A percentile compares a stretch with the other conserved stretches of the same genome.
These are phyloP conservation scores for Apiosordaria backusii DNA, from an alignment of 495 filamentous ascomycete genomes.

Conservation along the genomic window DNA sequence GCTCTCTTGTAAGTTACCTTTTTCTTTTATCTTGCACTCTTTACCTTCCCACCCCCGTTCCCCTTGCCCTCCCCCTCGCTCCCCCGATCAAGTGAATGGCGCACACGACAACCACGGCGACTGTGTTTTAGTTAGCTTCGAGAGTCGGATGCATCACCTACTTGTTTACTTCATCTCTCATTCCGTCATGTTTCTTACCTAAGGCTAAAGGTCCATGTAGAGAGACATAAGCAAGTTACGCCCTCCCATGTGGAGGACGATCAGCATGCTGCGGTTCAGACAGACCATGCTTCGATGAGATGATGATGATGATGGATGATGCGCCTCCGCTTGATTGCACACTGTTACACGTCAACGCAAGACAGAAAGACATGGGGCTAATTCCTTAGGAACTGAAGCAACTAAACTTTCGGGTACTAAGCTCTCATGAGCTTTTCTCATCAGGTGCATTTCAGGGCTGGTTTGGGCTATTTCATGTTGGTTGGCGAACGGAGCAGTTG, in stretches of 20 bases:
- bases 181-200: conserved; percentile 27
- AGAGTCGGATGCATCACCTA: conserved; percentile 12
- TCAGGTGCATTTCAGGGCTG: neutral
- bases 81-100: neutral
- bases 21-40: conserved; percentile 12
- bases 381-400: conserved; percentile 41
- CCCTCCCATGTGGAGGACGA: conserved; percentile 1
- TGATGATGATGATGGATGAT: neutral
- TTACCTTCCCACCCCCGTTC: conserved; percentile 10
- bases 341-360: conserved; percentile 7
- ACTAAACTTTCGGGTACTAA: conserved; percentile 22
- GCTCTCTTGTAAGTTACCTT: conserved; percentile 63
- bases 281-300: neutral
- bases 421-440: conserved; percentile 1
- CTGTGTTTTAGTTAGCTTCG: conserved; percentile 15
- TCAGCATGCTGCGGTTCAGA: conserved; percentile 10
- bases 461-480: neutral
- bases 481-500: neutral
- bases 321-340: neutral
- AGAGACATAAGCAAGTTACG: conserved; percentile 32
- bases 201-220: conserved; percentile 38
- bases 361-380: conserved; percentile 25
- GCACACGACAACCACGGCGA: neutral
- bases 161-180: conserved; percentile 3
- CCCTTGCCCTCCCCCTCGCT: neutral